Evolutionary conservation across 2,329 filamentous ascomycete genomes (phyloP), one percentile per base, ranked within the genome.

Genomic region (Westerdykella aurantiaca): DNA sequence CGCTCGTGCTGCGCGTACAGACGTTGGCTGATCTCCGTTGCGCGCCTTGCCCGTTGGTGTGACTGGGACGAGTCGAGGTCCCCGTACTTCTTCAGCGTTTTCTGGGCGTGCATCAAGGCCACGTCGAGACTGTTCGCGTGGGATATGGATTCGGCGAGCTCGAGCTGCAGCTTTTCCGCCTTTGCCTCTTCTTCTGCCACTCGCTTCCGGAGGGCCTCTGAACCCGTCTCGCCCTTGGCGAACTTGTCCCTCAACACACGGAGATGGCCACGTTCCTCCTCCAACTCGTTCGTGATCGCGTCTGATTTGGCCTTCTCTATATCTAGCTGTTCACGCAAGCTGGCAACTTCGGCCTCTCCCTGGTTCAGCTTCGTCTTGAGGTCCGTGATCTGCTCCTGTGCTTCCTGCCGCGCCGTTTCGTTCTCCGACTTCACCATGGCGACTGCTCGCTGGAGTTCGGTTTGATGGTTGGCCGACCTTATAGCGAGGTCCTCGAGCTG

Each of bases 1-100:
- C 88, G 83, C 54, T 94, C 86, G 49, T 93, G 90, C 49, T 95
- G 87, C 1, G 81, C 77, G 63, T 88, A 94, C 4, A 96, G 74
- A 44, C 83, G 81, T 57, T 89, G 85, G 1, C 89, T 94, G 11
- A 97, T 73, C 50, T 96, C 88, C 62, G 87, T 88, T 5, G 88
- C 83, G 49, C 83, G 83, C 41, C 76, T 73, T 34, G 85, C 84
- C 37, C 88, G 85, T 37, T 80, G 76, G 35, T 88, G 81, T 38
- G 88, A 80, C 40, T 82, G 80, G 18, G 70, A 70, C 13, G 67
- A 67, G 31, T 66, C 64, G 7, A 64, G 53, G 23, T 68, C 63
- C 14, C 82, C 66, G 50, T 75, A 76, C 37, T 69, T 64, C 25
- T 80, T 71, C 37, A 82, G 64, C 61, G 83, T 86, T 47, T 84